Percentiles rank a stretch among this genome's conserved stretches.
phyloP scores from a whole-genome alignment of 225 moss, liverwort and hornwort genomes.

The Straminergon stramineum region DNA sequence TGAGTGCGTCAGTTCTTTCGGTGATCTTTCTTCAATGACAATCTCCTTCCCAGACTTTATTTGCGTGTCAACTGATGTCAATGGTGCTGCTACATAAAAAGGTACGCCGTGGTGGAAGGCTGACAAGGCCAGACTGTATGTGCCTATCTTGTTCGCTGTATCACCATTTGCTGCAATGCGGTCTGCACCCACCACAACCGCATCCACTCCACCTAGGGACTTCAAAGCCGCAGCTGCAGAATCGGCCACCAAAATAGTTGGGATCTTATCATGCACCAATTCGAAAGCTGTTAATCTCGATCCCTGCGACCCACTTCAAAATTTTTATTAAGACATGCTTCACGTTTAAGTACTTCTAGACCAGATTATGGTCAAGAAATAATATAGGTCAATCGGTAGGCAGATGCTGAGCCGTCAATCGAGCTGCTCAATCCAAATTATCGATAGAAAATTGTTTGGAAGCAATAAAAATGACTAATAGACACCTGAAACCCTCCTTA shows the following conservation, averaged over 20 bases:
- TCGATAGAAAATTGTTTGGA: neutral
- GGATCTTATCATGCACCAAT: conserved; percentile 80
- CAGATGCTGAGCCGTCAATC: neutral
- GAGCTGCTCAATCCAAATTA: neutral
- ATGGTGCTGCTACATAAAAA: conserved; percentile 81
- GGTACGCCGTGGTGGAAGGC: conserved; percentile 63
- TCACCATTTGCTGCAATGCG: conserved; percentile 84
- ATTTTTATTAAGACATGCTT: neutral
- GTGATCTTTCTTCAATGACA: conserved; percentile 73
- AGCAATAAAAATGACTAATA: neutral
- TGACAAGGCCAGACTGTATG: conserved; percentile 66
- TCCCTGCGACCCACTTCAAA: conserved; percentile 25
- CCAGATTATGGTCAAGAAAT: neutral
- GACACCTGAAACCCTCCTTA: neutral
- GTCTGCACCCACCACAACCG: conserved; percentile 88
- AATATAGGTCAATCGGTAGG: neutral
- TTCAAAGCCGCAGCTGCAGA: conserved; percentile 75
- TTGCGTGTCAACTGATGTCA: conserved; percentile 61
- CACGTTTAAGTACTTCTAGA: neutral
- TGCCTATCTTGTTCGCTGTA: conserved; percentile 94
- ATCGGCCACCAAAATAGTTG: conserved; percentile 74
- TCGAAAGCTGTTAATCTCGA: conserved; percentile 84
- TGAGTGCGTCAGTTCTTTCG: conserved; percentile 74
- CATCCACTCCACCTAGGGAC: conserved; percentile 62
- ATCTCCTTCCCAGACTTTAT: conserved; percentile 70